A percentile compares a stretch with the other conserved stretches of the same genome.
These are phyloP conservation scores for Magnusiomyces tetraspermus DNA, from an alignment of 1,139 yeast genomes.

Conservation along the genomic window DNA sequence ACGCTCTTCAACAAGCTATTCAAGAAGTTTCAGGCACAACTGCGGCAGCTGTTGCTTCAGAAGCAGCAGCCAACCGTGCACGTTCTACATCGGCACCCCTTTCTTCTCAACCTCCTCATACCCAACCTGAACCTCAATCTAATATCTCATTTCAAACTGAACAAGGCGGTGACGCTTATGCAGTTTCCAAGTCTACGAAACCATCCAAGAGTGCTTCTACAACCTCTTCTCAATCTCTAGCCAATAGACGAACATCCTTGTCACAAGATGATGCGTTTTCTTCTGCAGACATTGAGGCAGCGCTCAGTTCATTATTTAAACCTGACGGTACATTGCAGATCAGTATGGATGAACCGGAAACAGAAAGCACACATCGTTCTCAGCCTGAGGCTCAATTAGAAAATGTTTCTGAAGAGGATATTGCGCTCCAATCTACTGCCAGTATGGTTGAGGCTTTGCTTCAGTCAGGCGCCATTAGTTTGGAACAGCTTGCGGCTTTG, in stretches of 20 bases:
- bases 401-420: conserved; percentile 7
- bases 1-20: conserved; percentile 2
- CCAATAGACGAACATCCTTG: neutral
- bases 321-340: neutral
- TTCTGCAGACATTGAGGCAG: conserved; percentile 2
- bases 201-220: neutral
- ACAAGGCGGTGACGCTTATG: neutral
- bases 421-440: conserved; percentile 7
- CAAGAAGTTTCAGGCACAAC: conserved; percentile 1
- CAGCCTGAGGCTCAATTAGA: neutral
- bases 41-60: neutral
- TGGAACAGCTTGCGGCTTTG: conserved; percentile 7
- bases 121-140: conserved; percentile 19
- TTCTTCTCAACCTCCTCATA: conserved; percentile 5
- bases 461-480: conserved; percentile 7
- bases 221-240: neutral
- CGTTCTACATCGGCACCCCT: neutral
- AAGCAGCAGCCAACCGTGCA: neutral
- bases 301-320: neutral
- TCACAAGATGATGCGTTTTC: conserved; percentile 1
- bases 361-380: neutral
- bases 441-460: conserved; percentile 11
- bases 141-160: neutral
- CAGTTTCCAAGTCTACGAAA: neutral
- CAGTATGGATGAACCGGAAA: neutral